Evolutionary conservation across 2,329 filamentous ascomycete species (phyloP).

Genomic region (Claviceps pusilla): DNA sequence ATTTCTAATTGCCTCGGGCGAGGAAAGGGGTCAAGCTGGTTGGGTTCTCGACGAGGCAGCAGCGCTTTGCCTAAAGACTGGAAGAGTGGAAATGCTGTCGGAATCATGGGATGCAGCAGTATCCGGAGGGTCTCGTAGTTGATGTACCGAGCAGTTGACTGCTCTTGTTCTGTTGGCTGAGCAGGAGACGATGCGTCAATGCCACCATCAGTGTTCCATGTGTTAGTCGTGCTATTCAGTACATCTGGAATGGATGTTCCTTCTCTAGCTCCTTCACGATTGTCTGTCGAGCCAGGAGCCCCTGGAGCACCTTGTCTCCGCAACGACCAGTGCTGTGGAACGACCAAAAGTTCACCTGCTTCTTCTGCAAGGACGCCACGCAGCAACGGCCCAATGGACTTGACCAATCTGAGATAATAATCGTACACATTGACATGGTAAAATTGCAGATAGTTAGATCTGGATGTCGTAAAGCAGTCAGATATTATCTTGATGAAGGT

Average conservation of each 20-base stretch:
- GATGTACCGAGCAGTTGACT: conserved; percentile 33
- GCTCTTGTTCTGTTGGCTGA: conserved; percentile 28
- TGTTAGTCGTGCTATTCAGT: conserved; percentile 11
- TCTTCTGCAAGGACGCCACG: conserved; percentile 75
- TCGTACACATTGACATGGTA: conserved; percentile 70
- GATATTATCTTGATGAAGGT: conserved; percentile 61
- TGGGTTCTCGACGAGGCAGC: conserved; percentile 50
- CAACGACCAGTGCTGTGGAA: conserved; percentile 53
- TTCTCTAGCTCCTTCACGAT: conserved; percentile 10
- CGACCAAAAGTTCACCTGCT: conserved; percentile 54
- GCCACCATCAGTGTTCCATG: conserved; percentile 13
- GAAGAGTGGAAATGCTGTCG: conserved; percentile 70
- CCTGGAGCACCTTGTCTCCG: conserved; percentile 16
- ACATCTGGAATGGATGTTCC: conserved; percentile 20
- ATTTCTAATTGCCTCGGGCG: conserved; percentile 39
- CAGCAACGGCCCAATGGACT: conserved; percentile 62
- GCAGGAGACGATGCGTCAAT: conserved; percentile 11
- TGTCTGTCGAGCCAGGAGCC: conserved; percentile 9
- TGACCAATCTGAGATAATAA: conserved; percentile 60
- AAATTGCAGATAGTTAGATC: conserved; percentile 51
- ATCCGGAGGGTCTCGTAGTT: conserved; percentile 68
- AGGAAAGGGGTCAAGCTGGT: conserved; percentile 42
- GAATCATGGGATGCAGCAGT: conserved; percentile 63
- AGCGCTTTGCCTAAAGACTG: conserved; percentile 73
- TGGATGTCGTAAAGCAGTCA: conserved; percentile 55